These are phyloP conservation scores for Brassica incana DNA, from an alignment of 345 rosid species.

Conservation along the genomic window DNA sequence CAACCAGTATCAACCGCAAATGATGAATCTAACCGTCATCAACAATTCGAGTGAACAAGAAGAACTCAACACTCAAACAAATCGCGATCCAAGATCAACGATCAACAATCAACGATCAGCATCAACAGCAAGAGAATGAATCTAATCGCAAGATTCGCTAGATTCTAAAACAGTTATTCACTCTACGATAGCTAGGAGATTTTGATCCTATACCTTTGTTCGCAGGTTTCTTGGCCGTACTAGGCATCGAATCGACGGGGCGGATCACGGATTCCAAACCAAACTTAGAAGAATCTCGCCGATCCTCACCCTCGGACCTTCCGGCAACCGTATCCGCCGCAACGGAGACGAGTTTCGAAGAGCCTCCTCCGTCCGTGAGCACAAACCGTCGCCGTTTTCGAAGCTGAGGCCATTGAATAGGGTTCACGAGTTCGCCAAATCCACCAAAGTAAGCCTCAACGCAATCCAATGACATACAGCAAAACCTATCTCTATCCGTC, in stretches of 20 bases:
- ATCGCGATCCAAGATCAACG: constrained; percentile 4
- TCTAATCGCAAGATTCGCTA: neutral
- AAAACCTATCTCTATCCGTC: constrained; percentile 42
- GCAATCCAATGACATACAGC: constrained; percentile 97
- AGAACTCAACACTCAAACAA: neutral
- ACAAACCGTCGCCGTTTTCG: constrained; percentile 79
- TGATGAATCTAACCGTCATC: neutral
- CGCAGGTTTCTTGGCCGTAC: constrained; percentile 51
- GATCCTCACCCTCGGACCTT: constrained; percentile 36
- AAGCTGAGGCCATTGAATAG: constrained; percentile 93
- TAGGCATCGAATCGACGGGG: constrained; percentile 65
- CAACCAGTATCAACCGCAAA: constrained; percentile 1
- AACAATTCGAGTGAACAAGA: constrained; percentile 2
- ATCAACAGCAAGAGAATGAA: neutral
- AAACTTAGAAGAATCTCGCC: constrained; percentile 40
- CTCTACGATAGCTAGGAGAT: neutral
- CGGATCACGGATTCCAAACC: constrained; percentile 53
- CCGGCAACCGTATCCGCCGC: constrained; percentile 35
- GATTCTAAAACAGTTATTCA: neutral
- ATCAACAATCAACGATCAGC: neutral
- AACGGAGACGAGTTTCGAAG: constrained; percentile 41
- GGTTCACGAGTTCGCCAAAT: constrained; percentile 81
- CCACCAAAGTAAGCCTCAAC: constrained; percentile 63
- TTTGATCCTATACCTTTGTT: constrained; percentile 49
- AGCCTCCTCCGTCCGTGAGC: neutral